phyloP scores from a whole-genome alignment of 345 rosid genomes.

The Corymbia maculata region DNA sequence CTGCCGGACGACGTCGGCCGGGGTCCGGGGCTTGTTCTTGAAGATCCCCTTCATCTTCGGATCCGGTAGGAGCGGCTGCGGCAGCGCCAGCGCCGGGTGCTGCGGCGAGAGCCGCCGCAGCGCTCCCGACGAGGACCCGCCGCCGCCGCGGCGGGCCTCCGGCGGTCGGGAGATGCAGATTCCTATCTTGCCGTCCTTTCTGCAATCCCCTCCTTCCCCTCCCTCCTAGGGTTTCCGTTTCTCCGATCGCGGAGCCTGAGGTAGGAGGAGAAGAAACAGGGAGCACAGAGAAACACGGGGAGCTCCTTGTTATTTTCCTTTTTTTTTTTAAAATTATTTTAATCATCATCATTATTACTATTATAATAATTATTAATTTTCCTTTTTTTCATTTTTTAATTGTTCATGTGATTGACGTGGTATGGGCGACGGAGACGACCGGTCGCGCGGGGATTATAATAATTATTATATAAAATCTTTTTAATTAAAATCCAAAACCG shows the following conservation, averaged over 20 bases:
- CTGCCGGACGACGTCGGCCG: conserved; percentile 71
- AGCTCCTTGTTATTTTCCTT: background rate
- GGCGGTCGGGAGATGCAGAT: background rate
- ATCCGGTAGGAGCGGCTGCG: background rate
- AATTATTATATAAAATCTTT: background rate
- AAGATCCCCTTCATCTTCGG: conserved; percentile 74
- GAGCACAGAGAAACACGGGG: background rate
- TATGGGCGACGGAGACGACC: background rate
- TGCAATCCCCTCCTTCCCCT: background rate
- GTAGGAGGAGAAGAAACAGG: background rate
- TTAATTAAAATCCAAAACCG: background rate
- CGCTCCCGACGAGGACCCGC: background rate
- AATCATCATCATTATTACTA: background rate
- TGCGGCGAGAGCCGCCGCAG: background rate
- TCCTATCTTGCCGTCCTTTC: background rate
- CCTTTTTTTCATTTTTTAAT: background rate
- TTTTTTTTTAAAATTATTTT: background rate
- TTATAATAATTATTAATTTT: background rate
- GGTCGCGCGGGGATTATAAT: background rate
- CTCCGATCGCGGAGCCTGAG: background rate
- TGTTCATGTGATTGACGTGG: background rate
- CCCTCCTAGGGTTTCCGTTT: background rate
- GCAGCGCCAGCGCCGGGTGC: background rate
- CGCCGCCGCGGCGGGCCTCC: background rate
- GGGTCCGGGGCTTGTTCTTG: conserved; percentile 88